Conservation (phyloP, 179 eudicot species). For the Dionaea muscipula region DNA sequence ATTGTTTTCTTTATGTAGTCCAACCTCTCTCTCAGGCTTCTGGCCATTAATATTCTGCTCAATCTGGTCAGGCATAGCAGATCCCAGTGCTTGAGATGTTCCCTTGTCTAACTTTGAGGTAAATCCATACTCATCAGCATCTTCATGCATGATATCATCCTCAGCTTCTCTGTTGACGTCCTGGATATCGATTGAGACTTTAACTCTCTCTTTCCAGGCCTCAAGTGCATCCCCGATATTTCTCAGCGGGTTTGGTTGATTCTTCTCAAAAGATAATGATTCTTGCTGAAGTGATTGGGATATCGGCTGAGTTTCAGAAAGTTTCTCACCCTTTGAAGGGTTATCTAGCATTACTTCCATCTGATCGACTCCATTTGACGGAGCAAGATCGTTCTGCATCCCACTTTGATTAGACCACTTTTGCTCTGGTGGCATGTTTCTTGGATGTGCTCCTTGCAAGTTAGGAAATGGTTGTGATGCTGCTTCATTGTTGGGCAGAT, state of each 20-base stretch:
- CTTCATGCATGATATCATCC: slow-evolving; percentile 48
- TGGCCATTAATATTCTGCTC: slow-evolving; percentile 38
- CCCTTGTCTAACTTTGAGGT: slow-evolving; percentile 66
- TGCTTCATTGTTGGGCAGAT: slow-evolving; percentile 30
- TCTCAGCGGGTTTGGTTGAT: slow-evolving; percentile 72
- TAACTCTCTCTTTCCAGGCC: slow-evolving; percentile 91
- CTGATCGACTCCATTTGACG: slow-evolving; percentile 38
- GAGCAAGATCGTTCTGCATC: slow-evolving; percentile 43
- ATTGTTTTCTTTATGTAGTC: slow-evolving; percentile 15
- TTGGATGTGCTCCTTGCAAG: slow-evolving; percentile 23
- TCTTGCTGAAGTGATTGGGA: slow-evolving; percentile 41
- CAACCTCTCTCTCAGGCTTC: slow-evolving; percentile 36
- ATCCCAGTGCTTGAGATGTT: slow-evolving; percentile 77
- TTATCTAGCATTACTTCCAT: slow-evolving; percentile 44
- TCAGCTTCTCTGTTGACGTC: slow-evolving; percentile 26
- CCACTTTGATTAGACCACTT: slow-evolving; percentile 43
- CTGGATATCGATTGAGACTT: slow-evolving; percentile 58
- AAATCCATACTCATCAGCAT: slow-evolving; percentile 65
- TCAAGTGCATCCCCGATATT: slow-evolving; percentile 84
- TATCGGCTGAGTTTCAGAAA: slow-evolving; percentile 36
- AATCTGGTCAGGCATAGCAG: slow-evolving; percentile 77
- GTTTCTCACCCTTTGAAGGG: slow-evolving; percentile 41
- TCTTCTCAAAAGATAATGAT: slow-evolving; percentile 33
- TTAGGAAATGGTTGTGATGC: slow-evolving; percentile 32
- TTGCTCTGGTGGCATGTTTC: slow-evolving; percentile 32